These are phyloP conservation scores for Saturnispora galanensis DNA, from an alignment of 805 yeast genomes.

Conservation along the genomic window DNA sequence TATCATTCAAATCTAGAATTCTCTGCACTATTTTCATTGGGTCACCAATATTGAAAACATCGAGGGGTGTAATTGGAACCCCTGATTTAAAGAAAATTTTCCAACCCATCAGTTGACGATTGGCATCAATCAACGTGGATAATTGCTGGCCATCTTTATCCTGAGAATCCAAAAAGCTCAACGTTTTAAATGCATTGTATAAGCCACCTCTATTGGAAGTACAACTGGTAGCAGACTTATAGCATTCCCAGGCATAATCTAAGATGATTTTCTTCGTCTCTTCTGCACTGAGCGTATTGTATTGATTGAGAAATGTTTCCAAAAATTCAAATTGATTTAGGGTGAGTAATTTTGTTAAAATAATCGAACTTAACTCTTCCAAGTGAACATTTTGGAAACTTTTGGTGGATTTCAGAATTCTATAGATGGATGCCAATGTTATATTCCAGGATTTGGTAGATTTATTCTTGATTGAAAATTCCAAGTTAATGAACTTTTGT, in stretches of 20 bases:
- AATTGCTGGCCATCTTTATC: conserved; percentile 8
- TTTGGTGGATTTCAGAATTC: conserved; percentile 19
- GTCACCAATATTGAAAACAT: conserved; percentile 17
- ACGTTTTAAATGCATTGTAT: conserved; percentile 17
- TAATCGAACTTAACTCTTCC: conserved; percentile 15
- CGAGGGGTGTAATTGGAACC: conserved; percentile 24
- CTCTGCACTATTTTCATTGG: conserved; percentile 20
- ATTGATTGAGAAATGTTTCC: conserved; percentile 13
- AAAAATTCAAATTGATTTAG: conserved; percentile 15
- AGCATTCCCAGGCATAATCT: conserved; percentile 21
- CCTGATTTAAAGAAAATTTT: conserved; percentile 23
- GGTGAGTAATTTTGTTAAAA: conserved; percentile 18
- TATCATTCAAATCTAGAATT: conserved; percentile 44
- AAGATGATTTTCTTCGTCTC: conserved; percentile 10
- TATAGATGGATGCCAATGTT: conserved; percentile 22
- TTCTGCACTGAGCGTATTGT: conserved; percentile 14
- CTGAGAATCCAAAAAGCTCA: conserved; percentile 11
- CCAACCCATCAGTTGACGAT: conserved; percentile 19
- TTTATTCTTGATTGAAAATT: conserved; percentile 12
- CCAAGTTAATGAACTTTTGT: conserved; percentile 20
- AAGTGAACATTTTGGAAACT: conserved; percentile 19
- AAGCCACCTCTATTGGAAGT: conserved; percentile 22
- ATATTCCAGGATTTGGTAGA: conserved; percentile 18
- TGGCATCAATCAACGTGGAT: conserved; percentile 16
- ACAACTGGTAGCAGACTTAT: conserved; percentile 23